A percentile compares a stretch with the other conserved stretches of the same genome.
These are phyloP conservation scores for Mycena galericulata DNA, from an alignment of 768 basidiomycete species.

Conservation along the genomic window DNA sequence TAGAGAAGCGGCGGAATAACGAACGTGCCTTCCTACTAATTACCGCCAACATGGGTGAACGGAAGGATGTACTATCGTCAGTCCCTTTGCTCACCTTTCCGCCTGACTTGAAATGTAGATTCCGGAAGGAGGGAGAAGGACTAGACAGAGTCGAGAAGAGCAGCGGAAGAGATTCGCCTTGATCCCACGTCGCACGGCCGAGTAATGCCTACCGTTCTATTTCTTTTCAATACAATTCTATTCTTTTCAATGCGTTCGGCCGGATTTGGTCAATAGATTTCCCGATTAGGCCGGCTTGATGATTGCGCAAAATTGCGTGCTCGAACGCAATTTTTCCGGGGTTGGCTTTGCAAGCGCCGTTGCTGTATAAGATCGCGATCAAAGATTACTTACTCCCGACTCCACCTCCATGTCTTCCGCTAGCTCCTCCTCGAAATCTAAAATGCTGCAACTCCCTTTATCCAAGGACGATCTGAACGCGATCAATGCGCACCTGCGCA, in stretches of 20 bases:
- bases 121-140: too few species aligned
- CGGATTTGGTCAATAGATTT: constrained; percentile 8
- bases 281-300: neutral
- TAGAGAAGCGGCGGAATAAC: too few species aligned
- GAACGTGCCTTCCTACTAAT: too few species aligned
- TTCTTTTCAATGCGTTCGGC: neutral
- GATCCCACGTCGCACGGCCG: too few species aligned
- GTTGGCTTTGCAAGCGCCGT: neutral
- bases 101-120: too few species aligned
- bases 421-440: constrained; percentile 49
- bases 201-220: too few species aligned
- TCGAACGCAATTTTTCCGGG: neutral
- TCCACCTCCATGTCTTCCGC: constrained; percentile 22
- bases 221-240: too few species aligned
- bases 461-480: constrained; percentile 66
- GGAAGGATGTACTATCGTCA: too few species aligned
- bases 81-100: too few species aligned
- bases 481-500: constrained; percentile 81
- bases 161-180: too few species aligned
- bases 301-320: constrained; percentile 9
- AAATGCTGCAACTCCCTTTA: constrained; percentile 65
- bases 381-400: neutral
- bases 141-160: too few species aligned
- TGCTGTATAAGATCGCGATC: constrained; percentile 7
- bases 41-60: too few species aligned